Evolutionary conservation across 495 filamentous ascomycete species (phyloP).

Genomic region (Pyronema omphalodes): DNA sequence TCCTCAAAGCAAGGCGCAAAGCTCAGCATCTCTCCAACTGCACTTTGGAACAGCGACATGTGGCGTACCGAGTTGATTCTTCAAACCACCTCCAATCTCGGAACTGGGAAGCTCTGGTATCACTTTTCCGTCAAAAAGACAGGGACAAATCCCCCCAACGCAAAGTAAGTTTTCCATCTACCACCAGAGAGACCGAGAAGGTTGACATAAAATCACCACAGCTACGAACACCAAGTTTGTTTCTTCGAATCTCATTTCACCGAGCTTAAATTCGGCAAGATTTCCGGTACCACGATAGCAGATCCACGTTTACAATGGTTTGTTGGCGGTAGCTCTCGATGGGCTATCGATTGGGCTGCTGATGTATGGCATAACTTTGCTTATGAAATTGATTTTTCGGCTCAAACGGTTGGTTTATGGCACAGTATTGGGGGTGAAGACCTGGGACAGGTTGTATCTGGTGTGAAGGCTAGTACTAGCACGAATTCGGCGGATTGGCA

Average conservation of each 20-base stretch:
- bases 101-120: constrained; percentile 43
- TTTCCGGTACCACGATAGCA: constrained; percentile 36
- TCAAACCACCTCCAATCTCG: constrained; percentile 45
- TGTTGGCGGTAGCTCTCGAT: constrained; percentile 34
- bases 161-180: constrained; percentile 44
- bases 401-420: constrained; percentile 46
- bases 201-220: not conserved
- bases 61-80: constrained; percentile 47
- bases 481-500: constrained; percentile 62
- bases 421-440: constrained; percentile 41
- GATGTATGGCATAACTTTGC: constrained; percentile 58
- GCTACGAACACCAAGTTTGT: constrained; percentile 53
- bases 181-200: not conserved
- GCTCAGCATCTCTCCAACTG: constrained; percentile 47
- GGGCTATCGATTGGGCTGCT: constrained; percentile 34
- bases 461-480: constrained; percentile 38
- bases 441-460: constrained; percentile 37
- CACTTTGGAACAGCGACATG: constrained; percentile 45
- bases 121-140: constrained; percentile 49
- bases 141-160: constrained; percentile 39
- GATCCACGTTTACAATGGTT: constrained; percentile 35
- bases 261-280: constrained; percentile 53
- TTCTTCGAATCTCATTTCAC: constrained; percentile 67
- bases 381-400: constrained; percentile 44
- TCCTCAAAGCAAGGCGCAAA: constrained; percentile 45